phyloP scores from a whole-genome alignment of 2,329 filamentous ascomycete species.

The Fusarium stilboides region DNA sequence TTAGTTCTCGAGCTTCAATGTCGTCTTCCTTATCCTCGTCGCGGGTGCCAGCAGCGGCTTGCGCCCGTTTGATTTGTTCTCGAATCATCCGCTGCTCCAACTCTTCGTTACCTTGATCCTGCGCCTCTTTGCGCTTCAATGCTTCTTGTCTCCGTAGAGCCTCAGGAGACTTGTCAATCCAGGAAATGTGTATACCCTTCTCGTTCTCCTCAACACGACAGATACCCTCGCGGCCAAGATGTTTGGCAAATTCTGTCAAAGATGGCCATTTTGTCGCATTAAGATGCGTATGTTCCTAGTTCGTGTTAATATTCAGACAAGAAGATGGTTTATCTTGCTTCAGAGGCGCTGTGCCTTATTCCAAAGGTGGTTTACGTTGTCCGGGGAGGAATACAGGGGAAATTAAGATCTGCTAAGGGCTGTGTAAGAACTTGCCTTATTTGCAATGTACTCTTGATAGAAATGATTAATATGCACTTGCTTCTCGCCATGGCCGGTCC shows the following conservation, averaged over 20 bases:
- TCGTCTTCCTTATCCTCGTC: constrained; percentile 60
- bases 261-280: constrained; percentile 92
- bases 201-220: constrained; percentile 91
- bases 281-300: constrained; percentile 85
- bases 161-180: constrained; percentile 93
- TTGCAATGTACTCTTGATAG: constrained; percentile 92
- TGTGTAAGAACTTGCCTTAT: constrained; percentile 64
- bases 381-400: no score
- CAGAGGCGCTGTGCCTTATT: no score
- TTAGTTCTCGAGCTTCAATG: constrained; percentile 63
- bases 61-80: constrained; percentile 86
- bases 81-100: constrained; percentile 85
- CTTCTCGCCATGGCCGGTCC: constrained; percentile 92
- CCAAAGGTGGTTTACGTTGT: no score
- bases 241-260: constrained; percentile 90
- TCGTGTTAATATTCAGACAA: background rate
- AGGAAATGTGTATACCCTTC: constrained; percentile 88
- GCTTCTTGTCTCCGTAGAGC: constrained; percentile 86
- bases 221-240: constrained; percentile 87
- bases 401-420: background rate
- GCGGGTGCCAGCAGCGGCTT: constrained; percentile 63
- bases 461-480: constrained; percentile 91
- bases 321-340: background rate
- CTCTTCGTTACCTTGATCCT: constrained; percentile 93
- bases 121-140: constrained; percentile 84